Conservation (phyloP, 768 basidiomycete species). For the Wakefieldia striispora region DNA sequence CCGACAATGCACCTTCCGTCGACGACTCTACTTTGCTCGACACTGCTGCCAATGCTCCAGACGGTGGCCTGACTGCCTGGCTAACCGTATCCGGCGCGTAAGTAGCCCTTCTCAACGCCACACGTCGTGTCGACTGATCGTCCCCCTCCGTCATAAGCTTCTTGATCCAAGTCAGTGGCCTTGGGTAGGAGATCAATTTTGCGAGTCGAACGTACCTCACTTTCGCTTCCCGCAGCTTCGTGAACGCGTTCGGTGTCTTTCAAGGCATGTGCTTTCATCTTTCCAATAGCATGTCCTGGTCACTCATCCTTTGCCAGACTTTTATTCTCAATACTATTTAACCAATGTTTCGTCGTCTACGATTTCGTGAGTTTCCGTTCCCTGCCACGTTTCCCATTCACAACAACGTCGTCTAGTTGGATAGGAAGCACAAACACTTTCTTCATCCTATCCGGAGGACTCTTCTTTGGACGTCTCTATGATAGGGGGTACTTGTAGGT, state of each 20-base stretch:
- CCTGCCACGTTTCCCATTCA: background rate
- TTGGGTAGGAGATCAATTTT: constrained; percentile 25
- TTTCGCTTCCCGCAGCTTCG: constrained; percentile 22
- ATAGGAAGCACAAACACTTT: constrained; percentile 52
- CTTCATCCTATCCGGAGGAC: constrained; percentile 41
- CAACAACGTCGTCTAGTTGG: constrained; percentile 27
- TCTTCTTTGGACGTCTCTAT: constrained; percentile 48
- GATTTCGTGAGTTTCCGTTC: constrained; percentile 31
- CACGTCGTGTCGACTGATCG: background rate
- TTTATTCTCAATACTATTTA: constrained; percentile 37
- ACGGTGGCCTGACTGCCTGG: constrained; percentile 29
- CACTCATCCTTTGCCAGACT: constrained; percentile 29
- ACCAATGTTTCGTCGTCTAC: constrained; percentile 35
- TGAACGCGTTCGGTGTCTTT: constrained; percentile 40
- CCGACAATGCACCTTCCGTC: background rate
- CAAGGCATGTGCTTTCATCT: constrained; percentile 27
- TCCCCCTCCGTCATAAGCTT: constrained; percentile 19
- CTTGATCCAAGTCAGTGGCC: constrained; percentile 38
- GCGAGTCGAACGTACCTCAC: background rate
- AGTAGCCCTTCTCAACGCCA: background rate
- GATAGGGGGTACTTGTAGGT: constrained; percentile 52
- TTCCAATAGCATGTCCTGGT: background rate
- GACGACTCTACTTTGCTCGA: background rate
- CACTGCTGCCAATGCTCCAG: constrained; percentile 10
- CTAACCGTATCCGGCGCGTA: constrained; percentile 23